phyloP scores from a whole-genome alignment of 768 basidiomycete species.

The Serpula lacrymans region DNA sequence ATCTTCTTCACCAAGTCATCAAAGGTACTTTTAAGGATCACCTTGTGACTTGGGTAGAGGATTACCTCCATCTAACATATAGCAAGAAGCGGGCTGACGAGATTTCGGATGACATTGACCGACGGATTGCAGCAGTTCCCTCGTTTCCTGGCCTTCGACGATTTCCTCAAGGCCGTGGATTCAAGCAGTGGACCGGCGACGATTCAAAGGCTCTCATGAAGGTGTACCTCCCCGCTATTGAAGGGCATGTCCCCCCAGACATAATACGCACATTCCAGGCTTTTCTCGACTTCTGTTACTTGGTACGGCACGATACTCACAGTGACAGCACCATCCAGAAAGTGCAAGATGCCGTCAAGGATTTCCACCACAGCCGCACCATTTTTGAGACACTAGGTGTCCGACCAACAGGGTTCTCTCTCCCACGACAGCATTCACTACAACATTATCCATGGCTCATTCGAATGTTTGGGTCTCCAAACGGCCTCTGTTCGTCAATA shows the following conservation, averaged over 20 bases:
- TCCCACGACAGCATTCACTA: constrained; percentile 18
- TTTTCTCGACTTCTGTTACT: constrained; percentile 30
- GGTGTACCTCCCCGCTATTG: constrained; percentile 30
- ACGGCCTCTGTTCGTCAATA: constrained; percentile 18
- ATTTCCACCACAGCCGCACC: constrained; percentile 11
- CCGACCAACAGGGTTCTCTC: constrained; percentile 6
- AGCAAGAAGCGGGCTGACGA: neutral
- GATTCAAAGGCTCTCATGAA: constrained; percentile 38
- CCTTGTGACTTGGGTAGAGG: constrained; percentile 32
- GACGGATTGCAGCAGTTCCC: constrained; percentile 12
- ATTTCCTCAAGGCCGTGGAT: constrained; percentile 24
- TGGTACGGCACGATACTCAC: constrained; percentile 9
- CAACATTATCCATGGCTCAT: constrained; percentile 14
- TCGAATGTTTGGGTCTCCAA: constrained; percentile 13
- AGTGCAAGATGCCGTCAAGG: constrained; percentile 4
- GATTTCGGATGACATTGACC: constrained; percentile 13
- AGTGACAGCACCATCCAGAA: constrained; percentile 17
- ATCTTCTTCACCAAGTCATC: constrained; percentile 42
- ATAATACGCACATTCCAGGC: constrained; percentile 21
- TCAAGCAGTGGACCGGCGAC: constrained; percentile 36
- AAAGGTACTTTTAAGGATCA: constrained; percentile 43
- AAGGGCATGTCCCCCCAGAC: constrained; percentile 25
- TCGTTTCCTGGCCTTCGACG: constrained; percentile 14
- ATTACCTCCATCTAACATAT: constrained; percentile 24
- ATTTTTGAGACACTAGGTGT: constrained; percentile 10